These are phyloP conservation scores for Cutaneotrichosporon arboriforme DNA, from an alignment of 1,284 basidiomycete species.

Conservation along the genomic window DNA sequence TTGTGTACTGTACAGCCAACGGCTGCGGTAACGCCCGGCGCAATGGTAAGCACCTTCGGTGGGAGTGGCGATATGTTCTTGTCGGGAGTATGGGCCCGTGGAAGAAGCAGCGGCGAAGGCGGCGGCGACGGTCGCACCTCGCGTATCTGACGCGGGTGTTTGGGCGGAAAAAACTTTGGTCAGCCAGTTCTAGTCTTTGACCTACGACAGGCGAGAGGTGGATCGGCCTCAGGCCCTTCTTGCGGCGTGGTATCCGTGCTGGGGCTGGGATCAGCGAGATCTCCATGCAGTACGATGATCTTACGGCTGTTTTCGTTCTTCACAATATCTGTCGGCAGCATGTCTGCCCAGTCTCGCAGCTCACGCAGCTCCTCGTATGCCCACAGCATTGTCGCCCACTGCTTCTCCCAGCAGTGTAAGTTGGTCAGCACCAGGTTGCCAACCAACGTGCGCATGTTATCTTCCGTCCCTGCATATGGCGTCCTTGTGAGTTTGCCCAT, in stretches of 20 bases:
- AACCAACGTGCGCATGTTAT: too few species aligned
- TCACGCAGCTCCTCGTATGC: conserved; percentile 30
- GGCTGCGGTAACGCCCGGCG: background rate
- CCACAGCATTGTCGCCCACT: conserved; percentile 34
- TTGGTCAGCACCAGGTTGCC: too few species aligned
- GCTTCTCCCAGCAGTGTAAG: conserved; percentile 34
- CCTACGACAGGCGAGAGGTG: conserved; percentile 5
- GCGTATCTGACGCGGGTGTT: background rate
- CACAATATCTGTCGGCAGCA: conserved; percentile 1
- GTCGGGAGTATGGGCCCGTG: too few species aligned
- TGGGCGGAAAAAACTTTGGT: background rate
- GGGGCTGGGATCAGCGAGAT: conserved; percentile 1
- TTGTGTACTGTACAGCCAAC: background rate
- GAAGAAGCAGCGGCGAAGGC: too few species aligned
- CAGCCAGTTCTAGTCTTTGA: background rate
- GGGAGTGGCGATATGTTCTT: background rate
- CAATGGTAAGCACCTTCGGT: background rate
- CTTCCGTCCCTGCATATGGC: too few species aligned
- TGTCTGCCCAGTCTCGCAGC: conserved; percentile 31
- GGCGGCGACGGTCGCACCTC: background rate
- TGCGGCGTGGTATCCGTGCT: background rate
- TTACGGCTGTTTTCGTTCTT: background rate
- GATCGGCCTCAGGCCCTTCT: conserved; percentile 2
- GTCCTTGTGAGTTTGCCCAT: conserved; percentile 6
- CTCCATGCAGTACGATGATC: background rate